A percentile compares a stretch with the other conserved stretches of the same genome.
Conservation (phyloP, 2,329 filamentous ascomycete species). For the Arthroderma uncinatum region DNA sequence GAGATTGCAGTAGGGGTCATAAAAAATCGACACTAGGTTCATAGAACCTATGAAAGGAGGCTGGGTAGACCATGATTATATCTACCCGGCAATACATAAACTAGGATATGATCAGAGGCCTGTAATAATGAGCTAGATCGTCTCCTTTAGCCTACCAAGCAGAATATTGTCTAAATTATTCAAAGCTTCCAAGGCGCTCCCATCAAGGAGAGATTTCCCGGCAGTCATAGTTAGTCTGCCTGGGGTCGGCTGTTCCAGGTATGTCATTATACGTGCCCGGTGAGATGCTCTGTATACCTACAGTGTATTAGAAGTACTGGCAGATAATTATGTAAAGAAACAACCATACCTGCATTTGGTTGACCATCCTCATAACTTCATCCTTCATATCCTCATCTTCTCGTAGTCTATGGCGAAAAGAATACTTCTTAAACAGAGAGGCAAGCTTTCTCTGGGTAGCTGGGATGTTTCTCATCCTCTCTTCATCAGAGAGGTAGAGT, state of each 20-base stretch:
- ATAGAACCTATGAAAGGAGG: too few relatives aligned
- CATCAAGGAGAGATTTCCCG: conserved; percentile 19
- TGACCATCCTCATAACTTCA: conserved; percentile 23
- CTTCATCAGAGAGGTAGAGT: conserved; percentile 20
- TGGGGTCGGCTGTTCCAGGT: conserved; percentile 24
- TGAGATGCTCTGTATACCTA: conserved; percentile 27
- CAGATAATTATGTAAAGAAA: background rate
- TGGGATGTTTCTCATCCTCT: conserved; percentile 20
- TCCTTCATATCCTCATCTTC: conserved; percentile 17
- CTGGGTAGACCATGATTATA: too few relatives aligned
- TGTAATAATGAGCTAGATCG: background rate
- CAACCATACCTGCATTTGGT: conserved; percentile 19
- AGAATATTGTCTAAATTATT: conserved; percentile 6
- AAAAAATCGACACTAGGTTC: too few relatives aligned
- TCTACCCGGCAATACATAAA: too few relatives aligned
- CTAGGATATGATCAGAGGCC: too few relatives aligned
- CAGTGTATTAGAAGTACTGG: background rate
- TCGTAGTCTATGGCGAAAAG: conserved; percentile 16
- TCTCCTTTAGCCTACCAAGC: conserved; percentile 5
- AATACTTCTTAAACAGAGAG: conserved; percentile 17
- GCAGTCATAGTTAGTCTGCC: conserved; percentile 29
- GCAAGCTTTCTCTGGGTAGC: conserved; percentile 20
- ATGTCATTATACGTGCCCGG: conserved; percentile 20
- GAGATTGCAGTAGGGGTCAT: too few relatives aligned
- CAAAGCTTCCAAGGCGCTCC: background rate